phyloP scores from a whole-genome alignment of 2,329 filamentous ascomycete genomes.

The Phaeosphaeria sp. region DNA sequence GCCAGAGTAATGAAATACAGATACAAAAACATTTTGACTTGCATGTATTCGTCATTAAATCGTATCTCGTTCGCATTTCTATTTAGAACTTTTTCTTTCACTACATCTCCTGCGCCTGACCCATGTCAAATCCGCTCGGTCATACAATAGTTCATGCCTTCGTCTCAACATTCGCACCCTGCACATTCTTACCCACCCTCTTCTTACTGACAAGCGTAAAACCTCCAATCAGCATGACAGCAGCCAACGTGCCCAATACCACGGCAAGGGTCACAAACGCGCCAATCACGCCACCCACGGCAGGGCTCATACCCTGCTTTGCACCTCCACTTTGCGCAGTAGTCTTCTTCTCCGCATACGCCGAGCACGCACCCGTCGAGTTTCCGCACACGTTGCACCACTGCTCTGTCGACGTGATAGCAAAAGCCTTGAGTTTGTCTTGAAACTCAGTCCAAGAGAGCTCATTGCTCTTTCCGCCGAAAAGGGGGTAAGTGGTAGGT shows the following conservation, averaged over 20 bases:
- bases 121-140: neutral
- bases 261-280: conserved; percentile 72
- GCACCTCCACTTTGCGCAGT: conserved; percentile 16
- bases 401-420: conserved; percentile 66
- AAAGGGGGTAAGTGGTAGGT: conserved; percentile 64
- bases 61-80: neutral
- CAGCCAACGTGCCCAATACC: conserved; percentile 61
- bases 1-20: too few relatives aligned
- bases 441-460: conserved; percentile 73
- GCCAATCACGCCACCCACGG: conserved; percentile 82
- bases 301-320: conserved; percentile 64
- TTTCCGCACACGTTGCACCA: conserved; percentile 84
- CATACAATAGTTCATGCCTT: neutral
- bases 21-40: neutral
- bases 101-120: neutral
- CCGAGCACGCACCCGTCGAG: conserved; percentile 69
- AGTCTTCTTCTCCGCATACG: conserved; percentile 40
- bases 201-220: conserved; percentile 66
- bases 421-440: conserved; percentile 67
- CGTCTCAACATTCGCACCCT: conserved; percentile 2
- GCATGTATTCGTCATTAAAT: neutral
- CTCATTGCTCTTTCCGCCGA: conserved; percentile 65
- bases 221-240: conserved; percentile 62
- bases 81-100: neutral
- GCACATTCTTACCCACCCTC: conserved; percentile 30